Conservation (phyloP, 768 basidiomycete species). For the Lentinus brumalis region DNA sequence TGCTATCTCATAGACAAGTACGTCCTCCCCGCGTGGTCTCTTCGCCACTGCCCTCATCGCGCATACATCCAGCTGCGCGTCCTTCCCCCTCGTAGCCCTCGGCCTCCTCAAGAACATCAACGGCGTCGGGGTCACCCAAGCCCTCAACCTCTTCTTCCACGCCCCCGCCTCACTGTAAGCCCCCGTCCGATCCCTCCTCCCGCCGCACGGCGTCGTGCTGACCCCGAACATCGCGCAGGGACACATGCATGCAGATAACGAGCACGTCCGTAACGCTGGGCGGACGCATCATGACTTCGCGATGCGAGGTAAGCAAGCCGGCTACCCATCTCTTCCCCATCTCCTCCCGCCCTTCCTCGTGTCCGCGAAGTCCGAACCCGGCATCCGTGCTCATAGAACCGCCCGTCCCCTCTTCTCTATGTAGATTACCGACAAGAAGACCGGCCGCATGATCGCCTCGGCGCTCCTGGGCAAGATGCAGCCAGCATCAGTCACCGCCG, state of each 20-base stretch:
- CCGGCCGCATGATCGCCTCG: conserved; percentile 62
- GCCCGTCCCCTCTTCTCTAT: not conserved
- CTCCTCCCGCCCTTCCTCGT: not conserved
- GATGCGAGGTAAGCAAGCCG: conserved; percentile 59
- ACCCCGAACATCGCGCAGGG: conserved; percentile 40
- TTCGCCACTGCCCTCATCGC: not conserved
- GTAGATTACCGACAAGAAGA: conserved; percentile 61
- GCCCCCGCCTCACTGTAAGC: conserved; percentile 65
- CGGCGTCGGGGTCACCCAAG: conserved; percentile 75
- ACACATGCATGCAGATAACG: conserved; percentile 57
- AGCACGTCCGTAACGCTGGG: conserved; percentile 69
- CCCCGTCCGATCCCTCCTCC: not conserved
- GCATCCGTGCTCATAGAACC: not conserved
- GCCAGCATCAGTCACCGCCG: conserved; percentile 34
- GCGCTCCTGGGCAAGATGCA: conserved; percentile 77
- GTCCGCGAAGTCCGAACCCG: too few species aligned
- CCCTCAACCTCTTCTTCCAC: conserved; percentile 70
- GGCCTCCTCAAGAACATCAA: conserved; percentile 62
- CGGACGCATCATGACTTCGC: conserved; percentile 67
- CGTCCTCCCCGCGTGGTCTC: conserved; percentile 19
- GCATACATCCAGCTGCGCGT: conserved; percentile 51
- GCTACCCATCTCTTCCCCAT: not conserved
- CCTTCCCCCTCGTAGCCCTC: conserved; percentile 67
- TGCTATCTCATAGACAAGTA: conserved; percentile 77
- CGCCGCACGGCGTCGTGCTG: not conserved